Evolutionary conservation across 1,284 basidiomycete species (phyloP).

Genomic region (Microbotryum saponariae): DNA sequence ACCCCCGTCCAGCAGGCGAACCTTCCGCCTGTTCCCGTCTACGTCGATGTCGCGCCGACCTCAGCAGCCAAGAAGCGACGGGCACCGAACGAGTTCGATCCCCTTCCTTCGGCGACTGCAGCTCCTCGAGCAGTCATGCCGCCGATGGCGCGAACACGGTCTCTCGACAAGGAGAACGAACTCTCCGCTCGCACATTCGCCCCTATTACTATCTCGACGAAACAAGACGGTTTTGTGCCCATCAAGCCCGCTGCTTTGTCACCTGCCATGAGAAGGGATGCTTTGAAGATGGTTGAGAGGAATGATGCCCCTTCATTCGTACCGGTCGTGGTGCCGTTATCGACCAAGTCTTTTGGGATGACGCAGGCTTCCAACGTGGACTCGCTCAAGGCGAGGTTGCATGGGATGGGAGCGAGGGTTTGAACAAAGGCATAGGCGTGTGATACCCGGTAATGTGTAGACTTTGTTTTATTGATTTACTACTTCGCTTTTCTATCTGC

Average conservation of each 20-base stretch:
- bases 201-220: neutral
- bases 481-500: no score
- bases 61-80: slow-evolving; percentile 24
- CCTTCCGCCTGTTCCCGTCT: neutral
- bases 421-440: no score
- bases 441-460: no score
- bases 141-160: neutral
- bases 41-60: neutral
- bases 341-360: no score
- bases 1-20: neutral
- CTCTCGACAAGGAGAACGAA: slow-evolving; percentile 19
- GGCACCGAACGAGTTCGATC: slow-evolving; percentile 23
- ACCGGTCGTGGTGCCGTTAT: no score
- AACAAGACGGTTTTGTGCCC: slow-evolving; percentile 7
- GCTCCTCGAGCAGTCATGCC: slow-evolving; percentile 22
- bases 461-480: no score
- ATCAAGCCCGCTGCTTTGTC: slow-evolving; percentile 17
- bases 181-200: neutral
- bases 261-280: neutral
- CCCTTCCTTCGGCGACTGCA: neutral
- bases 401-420: no score
- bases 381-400: no score
- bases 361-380: no score
- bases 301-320: neutral
- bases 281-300: slow-evolving; percentile 8